Percentiles rank a stretch among this genome's conserved stretches.
Conservation (phyloP, 148 eudicot genomes). For the Vaccinium vitisidaea region DNA sequence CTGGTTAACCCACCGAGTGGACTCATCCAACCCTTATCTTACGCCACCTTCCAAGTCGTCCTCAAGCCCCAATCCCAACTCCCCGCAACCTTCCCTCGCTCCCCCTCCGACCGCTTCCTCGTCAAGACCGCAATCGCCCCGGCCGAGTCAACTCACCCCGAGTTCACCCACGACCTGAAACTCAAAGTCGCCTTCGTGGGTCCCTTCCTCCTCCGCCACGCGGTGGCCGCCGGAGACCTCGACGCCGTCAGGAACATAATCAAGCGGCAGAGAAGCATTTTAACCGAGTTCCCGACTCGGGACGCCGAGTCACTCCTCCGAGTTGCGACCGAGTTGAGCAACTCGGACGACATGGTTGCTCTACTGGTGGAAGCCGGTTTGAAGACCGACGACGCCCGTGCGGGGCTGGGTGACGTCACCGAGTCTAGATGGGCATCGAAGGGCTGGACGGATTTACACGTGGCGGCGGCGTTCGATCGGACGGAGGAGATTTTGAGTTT, state of each 20-base stretch:
- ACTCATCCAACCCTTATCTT: constrained; percentile 43
- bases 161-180: constrained; percentile 29
- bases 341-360: constrained; percentile 26
- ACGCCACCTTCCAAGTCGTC: constrained; percentile 44
- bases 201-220: constrained; percentile 38
- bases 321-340: constrained; percentile 23
- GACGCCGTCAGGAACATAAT: constrained; percentile 35
- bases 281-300: constrained; percentile 25
- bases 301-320: constrained; percentile 36
- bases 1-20: constrained; percentile 53
- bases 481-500: constrained; percentile 36
- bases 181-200: constrained; percentile 52
- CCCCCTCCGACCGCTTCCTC: constrained; percentile 49
- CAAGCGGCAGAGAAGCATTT: constrained; percentile 31
- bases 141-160: constrained; percentile 23
- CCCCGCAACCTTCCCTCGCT: constrained; percentile 44
- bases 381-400: background rate
- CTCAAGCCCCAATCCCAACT: constrained; percentile 48
- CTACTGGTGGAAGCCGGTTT: constrained; percentile 35
- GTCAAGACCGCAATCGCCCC: constrained; percentile 30
- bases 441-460: constrained; percentile 34
- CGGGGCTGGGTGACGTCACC: background rate
- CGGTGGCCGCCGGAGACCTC: constrained; percentile 30
- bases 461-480: constrained; percentile 38
- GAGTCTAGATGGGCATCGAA: constrained; percentile 16